Conservation (phyloP, 208 protist genomes). For the Leishmania martiniquensis region DNA sequence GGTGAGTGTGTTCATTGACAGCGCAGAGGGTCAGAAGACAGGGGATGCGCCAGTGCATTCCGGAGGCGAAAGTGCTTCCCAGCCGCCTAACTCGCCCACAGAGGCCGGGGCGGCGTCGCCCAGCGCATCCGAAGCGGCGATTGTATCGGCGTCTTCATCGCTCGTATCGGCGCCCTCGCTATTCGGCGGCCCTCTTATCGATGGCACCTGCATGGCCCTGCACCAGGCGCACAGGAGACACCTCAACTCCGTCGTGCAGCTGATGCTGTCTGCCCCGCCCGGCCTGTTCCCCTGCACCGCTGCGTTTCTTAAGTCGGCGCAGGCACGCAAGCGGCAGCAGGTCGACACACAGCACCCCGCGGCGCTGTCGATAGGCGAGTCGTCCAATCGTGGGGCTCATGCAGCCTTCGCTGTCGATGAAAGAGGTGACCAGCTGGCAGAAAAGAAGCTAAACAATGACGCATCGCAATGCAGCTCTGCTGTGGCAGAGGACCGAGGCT, state of each 20-base stretch:
- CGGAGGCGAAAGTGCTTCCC: background rate
- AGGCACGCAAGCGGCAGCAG: conserved; percentile 17
- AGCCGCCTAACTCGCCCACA: background rate
- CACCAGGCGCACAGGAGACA: conserved; percentile 52
- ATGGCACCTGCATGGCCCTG: conserved; percentile 69
- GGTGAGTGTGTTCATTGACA: conserved; percentile 39
- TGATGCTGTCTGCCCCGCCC: conserved; percentile 52
- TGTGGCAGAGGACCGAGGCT: conserved; percentile 38
- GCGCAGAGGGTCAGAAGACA: background rate
- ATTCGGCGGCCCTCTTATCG: conserved; percentile 63
- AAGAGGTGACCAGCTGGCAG: conserved; percentile 1
- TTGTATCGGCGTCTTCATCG: background rate
- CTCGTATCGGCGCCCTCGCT: background rate
- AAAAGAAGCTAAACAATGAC: background rate
- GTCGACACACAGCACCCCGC: background rate
- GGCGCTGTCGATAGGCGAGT: background rate
- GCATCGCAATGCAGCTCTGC: background rate
- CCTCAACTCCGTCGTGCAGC: conserved; percentile 60
- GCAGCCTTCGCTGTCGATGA: background rate
- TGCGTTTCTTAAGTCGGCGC: conserved; percentile 35
- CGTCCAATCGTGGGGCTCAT: background rate
- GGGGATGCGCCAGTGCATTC: background rate
- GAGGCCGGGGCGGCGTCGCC: background rate
- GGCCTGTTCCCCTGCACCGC: conserved; percentile 34
- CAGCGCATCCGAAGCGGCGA: conserved; percentile 9